Conservation (phyloP, 2,329 filamentous ascomycete species). For the Metarhizium anisopliae region DNA sequence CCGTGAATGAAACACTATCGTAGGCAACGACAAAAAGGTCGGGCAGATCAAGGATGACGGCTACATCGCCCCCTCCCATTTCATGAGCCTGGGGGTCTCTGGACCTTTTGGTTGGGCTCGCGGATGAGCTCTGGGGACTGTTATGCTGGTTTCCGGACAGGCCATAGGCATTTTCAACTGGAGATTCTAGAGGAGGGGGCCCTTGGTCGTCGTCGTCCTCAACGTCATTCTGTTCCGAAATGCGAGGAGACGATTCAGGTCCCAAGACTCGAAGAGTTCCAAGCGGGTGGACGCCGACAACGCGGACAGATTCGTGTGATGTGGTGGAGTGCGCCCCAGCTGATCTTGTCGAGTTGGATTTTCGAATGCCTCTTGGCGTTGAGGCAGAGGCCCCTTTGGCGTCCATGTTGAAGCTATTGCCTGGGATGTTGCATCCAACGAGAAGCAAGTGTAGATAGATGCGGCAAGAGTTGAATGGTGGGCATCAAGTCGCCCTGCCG, state of each 20-base stretch:
- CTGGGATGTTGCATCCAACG: neutral
- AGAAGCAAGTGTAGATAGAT: neutral
- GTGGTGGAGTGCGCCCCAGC: conserved; percentile 18
- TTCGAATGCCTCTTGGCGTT: conserved; percentile 19
- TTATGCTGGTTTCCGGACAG: neutral
- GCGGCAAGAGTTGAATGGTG: no score
- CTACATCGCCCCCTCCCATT: conserved; percentile 36
- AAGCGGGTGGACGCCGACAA: conserved; percentile 30
- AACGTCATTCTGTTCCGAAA: neutral
- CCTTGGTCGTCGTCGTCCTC: conserved; percentile 15
- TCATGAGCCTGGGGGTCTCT: conserved; percentile 15
- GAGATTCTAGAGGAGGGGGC: conserved; percentile 22
- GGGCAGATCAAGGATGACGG: conserved; percentile 44
- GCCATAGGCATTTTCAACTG: conserved; percentile 1
- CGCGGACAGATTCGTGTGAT: conserved; percentile 28
- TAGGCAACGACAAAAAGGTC: conserved; percentile 42
- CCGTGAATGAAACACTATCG: conserved; percentile 40
- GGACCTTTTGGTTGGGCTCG: conserved; percentile 1
- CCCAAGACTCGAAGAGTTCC: conserved; percentile 33
- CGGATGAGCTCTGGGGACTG: neutral
- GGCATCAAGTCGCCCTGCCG: neutral
- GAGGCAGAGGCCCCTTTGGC: conserved; percentile 10
- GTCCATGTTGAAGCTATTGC: conserved; percentile 13
- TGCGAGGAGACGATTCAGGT: conserved; percentile 10
- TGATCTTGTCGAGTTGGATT: conserved; percentile 24